Percentiles rank a stretch among this genome's conserved stretches.
These are phyloP conservation scores for Fusarium odoratissimum DNA, from an alignment of 2,329 filamentous ascomycete genomes.

Conservation along the genomic window DNA sequence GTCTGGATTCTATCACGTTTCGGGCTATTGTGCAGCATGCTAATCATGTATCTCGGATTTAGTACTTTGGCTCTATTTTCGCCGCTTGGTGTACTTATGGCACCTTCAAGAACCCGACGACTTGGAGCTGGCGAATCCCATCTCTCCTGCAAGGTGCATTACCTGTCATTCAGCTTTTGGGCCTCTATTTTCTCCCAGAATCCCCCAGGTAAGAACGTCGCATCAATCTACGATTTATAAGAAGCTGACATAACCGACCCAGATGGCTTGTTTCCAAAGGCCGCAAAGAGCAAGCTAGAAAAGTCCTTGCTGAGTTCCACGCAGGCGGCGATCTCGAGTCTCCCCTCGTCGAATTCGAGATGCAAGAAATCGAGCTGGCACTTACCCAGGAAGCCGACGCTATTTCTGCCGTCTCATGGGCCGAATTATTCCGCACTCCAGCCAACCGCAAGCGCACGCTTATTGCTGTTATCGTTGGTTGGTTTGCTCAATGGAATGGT, in stretches of 20 bases:
- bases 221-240: accelerated
- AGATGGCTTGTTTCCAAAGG: constrained; percentile 49
- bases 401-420: constrained; percentile 50
- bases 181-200: constrained; percentile 44
- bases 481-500: constrained; percentile 36
- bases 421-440: constrained; percentile 54
- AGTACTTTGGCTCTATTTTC: constrained; percentile 46
- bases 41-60: accelerated
- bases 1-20: background rate
- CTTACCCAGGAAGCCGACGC: constrained; percentile 47
- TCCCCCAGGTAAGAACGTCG: constrained; percentile 20
- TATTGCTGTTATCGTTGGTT: constrained; percentile 33
- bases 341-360: constrained; percentile 54
- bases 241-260: accelerated
- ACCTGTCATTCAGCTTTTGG: constrained; percentile 38
- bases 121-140: constrained; percentile 45
- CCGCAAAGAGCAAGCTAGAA: constrained; percentile 49
- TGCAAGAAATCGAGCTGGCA: constrained; percentile 55
- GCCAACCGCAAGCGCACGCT: constrained; percentile 43
- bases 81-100: constrained; percentile 46
- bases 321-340: constrained; percentile 54
- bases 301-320: constrained; percentile 54
- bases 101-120: constrained; percentile 33
- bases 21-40: accelerated
- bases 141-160: constrained; percentile 39